These are phyloP conservation scores for Nemania bipapillata DNA, from an alignment of 2,329 filamentous ascomycete genomes.

Conservation along the genomic window DNA sequence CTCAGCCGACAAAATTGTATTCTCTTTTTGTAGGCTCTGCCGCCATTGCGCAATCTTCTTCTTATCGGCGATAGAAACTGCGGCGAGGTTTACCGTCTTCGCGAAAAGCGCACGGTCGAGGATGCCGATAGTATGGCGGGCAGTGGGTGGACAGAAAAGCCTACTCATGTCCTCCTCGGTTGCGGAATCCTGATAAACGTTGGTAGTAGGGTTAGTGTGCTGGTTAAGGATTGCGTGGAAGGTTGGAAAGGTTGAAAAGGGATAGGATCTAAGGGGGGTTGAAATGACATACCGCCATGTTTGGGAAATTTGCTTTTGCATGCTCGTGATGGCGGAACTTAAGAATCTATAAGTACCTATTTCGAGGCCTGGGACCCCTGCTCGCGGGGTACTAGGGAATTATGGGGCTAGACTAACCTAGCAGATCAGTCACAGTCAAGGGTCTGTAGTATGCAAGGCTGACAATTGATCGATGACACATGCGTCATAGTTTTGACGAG, in stretches of 20 bases:
- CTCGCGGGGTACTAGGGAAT: slow-evolving; percentile 9
- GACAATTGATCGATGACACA: slow-evolving; percentile 21
- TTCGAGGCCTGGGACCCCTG: slow-evolving; percentile 15
- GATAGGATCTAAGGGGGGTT: not conserved
- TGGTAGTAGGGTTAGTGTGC: slow-evolving; percentile 25
- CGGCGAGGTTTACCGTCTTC: slow-evolving; percentile 78
- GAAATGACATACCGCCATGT: slow-evolving; percentile 43
- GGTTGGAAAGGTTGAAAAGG: not conserved
- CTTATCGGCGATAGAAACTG: slow-evolving; percentile 79
- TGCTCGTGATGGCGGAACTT: slow-evolving; percentile 18
- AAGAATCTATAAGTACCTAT: slow-evolving; percentile 24
- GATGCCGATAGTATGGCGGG: slow-evolving; percentile 58
- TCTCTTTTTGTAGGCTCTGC: slow-evolving; percentile 70
- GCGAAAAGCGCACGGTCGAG: slow-evolving; percentile 87
- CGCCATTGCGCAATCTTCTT: slow-evolving; percentile 79
- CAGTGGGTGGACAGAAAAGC: slow-evolving; percentile 78
- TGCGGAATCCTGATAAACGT: slow-evolving; percentile 37
- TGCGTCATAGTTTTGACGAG: slow-evolving; percentile 44
- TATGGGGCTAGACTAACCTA: slow-evolving; percentile 5
- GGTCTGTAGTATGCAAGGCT: slow-evolving; percentile 39
- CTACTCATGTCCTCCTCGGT: slow-evolving; percentile 61
- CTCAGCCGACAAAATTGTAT: slow-evolving; percentile 73
- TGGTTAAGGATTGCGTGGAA: not conserved
- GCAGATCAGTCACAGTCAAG: slow-evolving; percentile 17
- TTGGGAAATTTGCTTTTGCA: slow-evolving; percentile 25